A percentile compares a stretch with the other conserved stretches of the same genome.
These are phyloP conservation scores for Microbotryum silenes-acaulis DNA, from an alignment of 1,284 basidiomycete genomes.

Conservation along the genomic window DNA sequence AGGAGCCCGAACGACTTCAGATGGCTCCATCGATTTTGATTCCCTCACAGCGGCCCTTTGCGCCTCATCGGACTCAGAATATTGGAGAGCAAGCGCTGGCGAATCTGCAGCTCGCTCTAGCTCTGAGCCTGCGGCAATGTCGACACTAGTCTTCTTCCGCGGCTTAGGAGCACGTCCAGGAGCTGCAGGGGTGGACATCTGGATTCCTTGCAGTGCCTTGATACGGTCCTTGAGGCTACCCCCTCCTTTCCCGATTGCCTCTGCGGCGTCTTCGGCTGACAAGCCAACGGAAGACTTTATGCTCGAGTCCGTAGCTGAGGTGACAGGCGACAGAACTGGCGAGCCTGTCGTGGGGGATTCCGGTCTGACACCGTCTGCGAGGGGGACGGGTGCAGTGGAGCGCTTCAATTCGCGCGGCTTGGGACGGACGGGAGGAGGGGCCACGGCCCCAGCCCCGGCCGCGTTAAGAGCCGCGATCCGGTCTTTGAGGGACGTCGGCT, in stretches of 20 bases:
- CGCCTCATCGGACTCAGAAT: no score
- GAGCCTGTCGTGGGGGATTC: no score
- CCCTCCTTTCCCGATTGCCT: constrained; percentile 23
- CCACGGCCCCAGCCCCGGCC: constrained; percentile 15
- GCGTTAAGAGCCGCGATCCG: constrained; percentile 44
- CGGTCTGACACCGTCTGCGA: constrained; percentile 33
- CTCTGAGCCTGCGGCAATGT: constrained; percentile 38
- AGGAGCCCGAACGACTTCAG: no score
- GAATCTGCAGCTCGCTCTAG: constrained; percentile 10
- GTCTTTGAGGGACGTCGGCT: constrained; percentile 40
- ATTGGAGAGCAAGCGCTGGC: constrained; percentile 7
- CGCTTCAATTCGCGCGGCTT: constrained; percentile 47
- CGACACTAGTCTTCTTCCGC: constrained; percentile 44
- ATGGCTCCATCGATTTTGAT: no score
- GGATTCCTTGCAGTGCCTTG: constrained; percentile 73
- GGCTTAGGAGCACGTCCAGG: constrained; percentile 57
- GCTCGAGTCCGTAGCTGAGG: background rate
- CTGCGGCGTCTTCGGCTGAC: constrained; percentile 28
- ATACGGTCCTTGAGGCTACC: constrained; percentile 74
- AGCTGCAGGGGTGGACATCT: constrained; percentile 50
- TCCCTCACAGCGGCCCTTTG: no score
- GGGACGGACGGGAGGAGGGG: constrained; percentile 56
- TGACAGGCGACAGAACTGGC: background rate
- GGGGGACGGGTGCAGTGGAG: constrained; percentile 32
- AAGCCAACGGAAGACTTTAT: background rate